phyloP scores from a whole-genome alignment of 2,329 filamentous ascomycete species.

The Claviceps spartinae region DNA sequence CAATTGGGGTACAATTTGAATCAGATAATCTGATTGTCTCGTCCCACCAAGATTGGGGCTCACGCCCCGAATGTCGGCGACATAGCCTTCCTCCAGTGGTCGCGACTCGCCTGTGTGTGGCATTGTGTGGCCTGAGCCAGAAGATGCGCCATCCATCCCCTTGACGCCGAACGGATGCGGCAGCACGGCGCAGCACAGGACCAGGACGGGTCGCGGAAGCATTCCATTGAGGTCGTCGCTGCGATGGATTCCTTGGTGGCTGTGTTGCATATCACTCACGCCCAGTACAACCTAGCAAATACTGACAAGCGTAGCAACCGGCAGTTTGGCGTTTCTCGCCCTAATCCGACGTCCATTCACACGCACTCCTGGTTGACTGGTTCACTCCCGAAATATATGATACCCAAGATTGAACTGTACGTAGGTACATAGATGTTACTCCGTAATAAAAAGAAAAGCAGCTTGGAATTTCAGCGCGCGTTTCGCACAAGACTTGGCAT shows the following conservation, averaged over 20 bases:
- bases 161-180: neutral
- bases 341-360: no score
- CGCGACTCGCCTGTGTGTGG: neutral
- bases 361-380: no score
- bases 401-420: no score
- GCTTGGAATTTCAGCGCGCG: no score
- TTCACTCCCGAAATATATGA: no score
- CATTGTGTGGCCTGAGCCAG: neutral
- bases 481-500: neutral
- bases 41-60: neutral
- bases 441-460: no score
- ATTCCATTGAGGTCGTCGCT: neutral
- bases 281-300: neutral
- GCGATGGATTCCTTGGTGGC: constrained; percentile 1
- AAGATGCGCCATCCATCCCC: neutral
- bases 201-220: neutral
- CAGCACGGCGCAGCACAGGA: neutral
- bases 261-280: neutral
- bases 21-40: neutral
- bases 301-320: neutral
- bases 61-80: neutral
- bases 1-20: no score
- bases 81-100: neutral
- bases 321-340: neutral
- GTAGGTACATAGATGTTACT: no score